These are phyloP conservation scores for Rhizophagus clarus DNA, from an alignment of 192 early-diverging fungal species.

Conservation along the genomic window DNA sequence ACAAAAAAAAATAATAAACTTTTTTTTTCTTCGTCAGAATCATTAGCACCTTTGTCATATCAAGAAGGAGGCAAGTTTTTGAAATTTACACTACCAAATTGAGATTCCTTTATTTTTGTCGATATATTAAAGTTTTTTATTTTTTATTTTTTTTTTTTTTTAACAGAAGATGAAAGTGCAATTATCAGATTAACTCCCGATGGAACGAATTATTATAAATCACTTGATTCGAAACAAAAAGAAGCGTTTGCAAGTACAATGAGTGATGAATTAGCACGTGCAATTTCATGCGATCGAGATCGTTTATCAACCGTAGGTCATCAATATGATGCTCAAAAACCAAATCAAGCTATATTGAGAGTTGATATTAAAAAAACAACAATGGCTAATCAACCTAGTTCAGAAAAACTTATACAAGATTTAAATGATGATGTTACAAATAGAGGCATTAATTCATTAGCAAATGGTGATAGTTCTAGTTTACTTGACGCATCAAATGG, in stretches of 20 bases:
- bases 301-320: not conserved
- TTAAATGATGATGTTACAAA: not conserved
- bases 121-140: not conserved
- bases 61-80: no score
- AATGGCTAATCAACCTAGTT: not conserved
- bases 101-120: not conserved
- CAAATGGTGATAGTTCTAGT: not conserved
- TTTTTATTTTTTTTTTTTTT: not conserved
- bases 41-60: no score
- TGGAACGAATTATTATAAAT: not conserved
- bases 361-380: not conserved
- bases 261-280: not conserved
- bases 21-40: no score
- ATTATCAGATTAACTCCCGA: not conserved
- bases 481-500: not conserved
- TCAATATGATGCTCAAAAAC: not conserved
- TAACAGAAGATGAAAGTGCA: not conserved
- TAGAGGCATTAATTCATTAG: not conserved
- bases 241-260: not conserved
- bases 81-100: not conserved
- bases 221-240: not conserved
- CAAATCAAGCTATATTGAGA: not conserved
- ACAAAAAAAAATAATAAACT: not conserved
- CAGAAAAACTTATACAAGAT: not conserved
- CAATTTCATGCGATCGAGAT: not conserved